Base-by-base conservation (phyloP, 345 rosid species). In the Reutealis trisperma region DNA sequence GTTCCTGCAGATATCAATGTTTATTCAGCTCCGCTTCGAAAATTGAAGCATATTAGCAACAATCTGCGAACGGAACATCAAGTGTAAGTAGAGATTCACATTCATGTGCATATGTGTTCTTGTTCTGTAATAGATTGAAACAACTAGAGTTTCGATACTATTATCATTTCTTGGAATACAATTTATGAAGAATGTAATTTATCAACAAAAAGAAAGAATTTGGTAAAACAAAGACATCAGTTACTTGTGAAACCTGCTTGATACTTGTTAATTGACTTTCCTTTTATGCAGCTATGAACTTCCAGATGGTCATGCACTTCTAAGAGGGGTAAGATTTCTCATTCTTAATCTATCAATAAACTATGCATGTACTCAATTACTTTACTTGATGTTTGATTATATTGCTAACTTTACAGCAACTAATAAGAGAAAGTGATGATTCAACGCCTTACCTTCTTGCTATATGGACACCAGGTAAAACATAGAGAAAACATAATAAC, bases 391-490 rank as follows among this genome's bases (percentile, higher is more conserved):
- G 6, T 45, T 30, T 75, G 6, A 77, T 59, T 77, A 19, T 60
- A 8, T 21, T 72, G 45, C 67, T 10, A 55, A 27, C 63, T 24
- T 30, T 64, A 42, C 82, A 94, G 96, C 51, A 87, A 42, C 90
- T 84, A n/a, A 80, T 18, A 77, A 76, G 91, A 70, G 88, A 84
- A 59, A 16, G 49, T 59, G 89, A 90, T 65, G 89, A 91, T 78
- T 84, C 81, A 0, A 69, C 74, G 22, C 88, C 87, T 0, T 89
- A 87, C 62, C 97, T 89, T 84, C 90, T 91, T 78, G 90, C 90
- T 2, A 73, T 89, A 42, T 90, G 96, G 94, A 78, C 81, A 42
- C 81, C 89, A 79, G 93, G 94, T 89, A 87, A 24, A 16, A 1
- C 45, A 60, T 2, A 18, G 25, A 32, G 21, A 15, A 37, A 32